A percentile compares a stretch with the other conserved stretches of the same genome.
Conservation (phyloP, 768 basidiomycete species). For the Chalciporus sphaerocephalus region DNA sequence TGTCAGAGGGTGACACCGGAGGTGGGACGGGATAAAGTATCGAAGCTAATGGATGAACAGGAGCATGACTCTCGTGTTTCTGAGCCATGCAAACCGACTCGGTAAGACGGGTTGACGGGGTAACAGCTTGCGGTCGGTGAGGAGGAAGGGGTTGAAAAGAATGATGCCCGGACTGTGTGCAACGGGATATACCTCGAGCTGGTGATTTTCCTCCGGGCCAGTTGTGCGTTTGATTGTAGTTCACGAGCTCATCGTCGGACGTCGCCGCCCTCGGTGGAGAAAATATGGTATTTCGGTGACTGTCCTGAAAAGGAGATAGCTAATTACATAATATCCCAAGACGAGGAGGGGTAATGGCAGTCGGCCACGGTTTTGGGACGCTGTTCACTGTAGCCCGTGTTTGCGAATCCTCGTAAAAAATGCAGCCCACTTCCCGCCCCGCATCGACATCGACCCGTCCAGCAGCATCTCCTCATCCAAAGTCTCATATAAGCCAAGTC, state of each 20-base stretch:
- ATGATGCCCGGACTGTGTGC: background rate
- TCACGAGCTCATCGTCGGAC: conserved; percentile 27
- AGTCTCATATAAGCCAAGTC: conserved; percentile 42
- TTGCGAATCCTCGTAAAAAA: conserved; percentile 33
- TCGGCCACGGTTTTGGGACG: conserved; percentile 8
- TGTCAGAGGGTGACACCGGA: conserved; percentile 34
- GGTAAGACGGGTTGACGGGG: background rate
- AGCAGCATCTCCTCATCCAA: conserved; percentile 52
- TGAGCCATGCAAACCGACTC: conserved; percentile 26
- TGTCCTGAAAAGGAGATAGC: conserved; percentile 15
- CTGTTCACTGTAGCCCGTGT: conserved; percentile 12
- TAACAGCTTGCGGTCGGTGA: background rate
- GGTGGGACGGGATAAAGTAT: conserved; percentile 24
- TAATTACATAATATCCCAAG: conserved; percentile 25
- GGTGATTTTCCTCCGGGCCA: conserved; percentile 5
- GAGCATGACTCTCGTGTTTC: conserved; percentile 20
- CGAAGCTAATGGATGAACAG: conserved; percentile 11
- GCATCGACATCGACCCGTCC: conserved; percentile 59
- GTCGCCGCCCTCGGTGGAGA: conserved; percentile 11
- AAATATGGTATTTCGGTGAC: conserved; percentile 10
- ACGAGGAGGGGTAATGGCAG: conserved; percentile 2
- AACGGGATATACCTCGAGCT: conserved; percentile 1
- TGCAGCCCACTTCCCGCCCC: conserved; percentile 55
- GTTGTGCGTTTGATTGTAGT: conserved; percentile 8
- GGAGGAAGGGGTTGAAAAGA: background rate